phyloP scores from a whole-genome alignment of 208 protist genomes.

The Leishmania major region DNA sequence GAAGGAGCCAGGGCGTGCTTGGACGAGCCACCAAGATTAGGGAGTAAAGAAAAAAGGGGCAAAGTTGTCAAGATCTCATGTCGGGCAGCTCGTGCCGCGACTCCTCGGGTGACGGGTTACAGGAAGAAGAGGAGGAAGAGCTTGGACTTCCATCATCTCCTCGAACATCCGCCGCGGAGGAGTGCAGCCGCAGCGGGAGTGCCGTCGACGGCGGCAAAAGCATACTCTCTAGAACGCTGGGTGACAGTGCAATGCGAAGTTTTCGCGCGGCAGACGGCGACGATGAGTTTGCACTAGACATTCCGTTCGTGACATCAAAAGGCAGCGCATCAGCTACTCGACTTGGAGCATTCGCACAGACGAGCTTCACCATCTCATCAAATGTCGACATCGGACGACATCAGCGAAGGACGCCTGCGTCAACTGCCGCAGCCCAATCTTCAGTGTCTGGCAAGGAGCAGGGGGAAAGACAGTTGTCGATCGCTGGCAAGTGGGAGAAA shows the following conservation, averaged over 20 bases:
- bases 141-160: conserved; percentile 11
- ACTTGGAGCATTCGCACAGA: background rate
- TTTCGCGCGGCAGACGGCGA: conserved; percentile 18
- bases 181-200: background rate
- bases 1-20: background rate
- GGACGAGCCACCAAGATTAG: background rate
- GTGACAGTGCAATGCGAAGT: background rate
- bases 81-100: background rate
- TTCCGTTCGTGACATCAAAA: conserved; percentile 47
- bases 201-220: background rate
- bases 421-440: background rate
- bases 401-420: background rate
- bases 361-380: conserved; percentile 1
- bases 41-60: background rate
- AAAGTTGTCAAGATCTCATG: conserved; percentile 6
- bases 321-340: conserved; percentile 1
- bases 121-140: conserved; percentile 58
- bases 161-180: background rate
- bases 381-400: background rate
- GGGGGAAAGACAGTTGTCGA: conserved; percentile 9
- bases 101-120: background rate
- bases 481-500: conserved; percentile 17
- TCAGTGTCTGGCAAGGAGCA: background rate
- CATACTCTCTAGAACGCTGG: background rate
- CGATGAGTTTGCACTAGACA: conserved; percentile 47